phyloP scores from a whole-genome alignment of 352 stramenopile genomes.

The Pythium phragmiticola region DNA sequence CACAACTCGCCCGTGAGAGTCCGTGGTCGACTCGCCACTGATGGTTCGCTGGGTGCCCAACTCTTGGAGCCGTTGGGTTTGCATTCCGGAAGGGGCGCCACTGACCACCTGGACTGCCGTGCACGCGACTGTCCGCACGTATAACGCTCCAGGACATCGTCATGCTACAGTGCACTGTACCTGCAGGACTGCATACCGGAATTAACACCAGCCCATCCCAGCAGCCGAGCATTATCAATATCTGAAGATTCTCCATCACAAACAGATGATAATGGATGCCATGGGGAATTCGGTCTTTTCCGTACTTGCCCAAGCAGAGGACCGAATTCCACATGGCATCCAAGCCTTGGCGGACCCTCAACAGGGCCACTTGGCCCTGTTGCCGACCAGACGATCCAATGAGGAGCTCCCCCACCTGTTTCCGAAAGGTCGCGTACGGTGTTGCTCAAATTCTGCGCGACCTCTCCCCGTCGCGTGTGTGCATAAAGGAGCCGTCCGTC shows the following conservation, averaged over 20 bases:
- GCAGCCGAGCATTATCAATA: too few species aligned
- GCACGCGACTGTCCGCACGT: too few species aligned
- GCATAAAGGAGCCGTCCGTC: constrained; percentile 3
- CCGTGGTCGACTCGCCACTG: neutral
- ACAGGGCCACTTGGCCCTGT: neutral
- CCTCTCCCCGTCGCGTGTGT: neutral
- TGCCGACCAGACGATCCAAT: constrained; percentile 6
- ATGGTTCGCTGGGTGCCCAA: neutral
- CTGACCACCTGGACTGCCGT: neutral
- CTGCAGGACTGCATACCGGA: too few species aligned
- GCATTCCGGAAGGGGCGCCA: neutral
- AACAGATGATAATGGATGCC: too few species aligned
- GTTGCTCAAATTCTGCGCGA: neutral
- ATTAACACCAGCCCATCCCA: too few species aligned
- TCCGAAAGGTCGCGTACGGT: constrained; percentile 3
- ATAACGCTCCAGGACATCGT: too few species aligned
- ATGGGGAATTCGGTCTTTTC: too few species aligned
- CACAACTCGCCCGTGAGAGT: neutral
- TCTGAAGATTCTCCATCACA: too few species aligned
- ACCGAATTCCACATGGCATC: too few species aligned
- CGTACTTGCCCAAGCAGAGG: too few species aligned
- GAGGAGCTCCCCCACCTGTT: neutral
- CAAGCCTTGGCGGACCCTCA: too few species aligned
- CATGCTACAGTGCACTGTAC: too few species aligned
- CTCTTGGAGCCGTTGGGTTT: constrained; percentile 2